Evolutionary conservation across 2,329 filamentous ascomycete species (phyloP).

Genomic region (Aspergillus sp.): DNA sequence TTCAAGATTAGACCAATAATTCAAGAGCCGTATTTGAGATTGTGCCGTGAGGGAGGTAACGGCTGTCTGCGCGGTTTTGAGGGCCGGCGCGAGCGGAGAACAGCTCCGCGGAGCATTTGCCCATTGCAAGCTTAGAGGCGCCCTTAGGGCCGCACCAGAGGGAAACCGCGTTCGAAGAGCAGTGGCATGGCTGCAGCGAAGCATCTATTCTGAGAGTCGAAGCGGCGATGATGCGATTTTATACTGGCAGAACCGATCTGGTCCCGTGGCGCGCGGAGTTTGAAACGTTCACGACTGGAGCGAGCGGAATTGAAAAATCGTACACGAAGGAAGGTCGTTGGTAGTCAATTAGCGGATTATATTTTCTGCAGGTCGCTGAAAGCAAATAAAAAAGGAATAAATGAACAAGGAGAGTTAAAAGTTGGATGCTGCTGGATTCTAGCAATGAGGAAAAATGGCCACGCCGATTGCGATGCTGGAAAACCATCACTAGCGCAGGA

Average conservation of each 20-base stretch:
- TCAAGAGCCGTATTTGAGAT: background rate
- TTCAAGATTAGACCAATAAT: too few relatives aligned
- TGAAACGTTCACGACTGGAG: background rate
- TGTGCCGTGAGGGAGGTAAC: background rate
- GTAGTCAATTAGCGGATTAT: background rate
- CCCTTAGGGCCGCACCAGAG: conserved; percentile 19
- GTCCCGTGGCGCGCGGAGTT: background rate
- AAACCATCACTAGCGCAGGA: conserved; percentile 9
- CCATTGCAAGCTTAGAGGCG: conserved; percentile 12
- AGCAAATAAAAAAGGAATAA: background rate
- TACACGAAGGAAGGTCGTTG: background rate
- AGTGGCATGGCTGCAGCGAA: conserved; percentile 27
- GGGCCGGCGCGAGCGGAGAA: background rate
- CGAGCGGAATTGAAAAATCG: background rate
- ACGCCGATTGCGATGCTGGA: background rate
- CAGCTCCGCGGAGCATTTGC: conserved; percentile 6
- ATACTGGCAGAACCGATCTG: background rate
- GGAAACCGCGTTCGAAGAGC: conserved; percentile 23
- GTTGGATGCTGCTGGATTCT: background rate
- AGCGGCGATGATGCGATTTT: background rate
- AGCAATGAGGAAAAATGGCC: background rate
- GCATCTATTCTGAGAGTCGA: conserved; percentile 20
- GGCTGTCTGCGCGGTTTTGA: background rate
- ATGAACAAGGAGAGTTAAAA: background rate
- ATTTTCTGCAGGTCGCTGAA: background rate